Conservation (phyloP, 2,329 filamentous ascomycete genomes). For the Paraconiothyrium sp. region DNA sequence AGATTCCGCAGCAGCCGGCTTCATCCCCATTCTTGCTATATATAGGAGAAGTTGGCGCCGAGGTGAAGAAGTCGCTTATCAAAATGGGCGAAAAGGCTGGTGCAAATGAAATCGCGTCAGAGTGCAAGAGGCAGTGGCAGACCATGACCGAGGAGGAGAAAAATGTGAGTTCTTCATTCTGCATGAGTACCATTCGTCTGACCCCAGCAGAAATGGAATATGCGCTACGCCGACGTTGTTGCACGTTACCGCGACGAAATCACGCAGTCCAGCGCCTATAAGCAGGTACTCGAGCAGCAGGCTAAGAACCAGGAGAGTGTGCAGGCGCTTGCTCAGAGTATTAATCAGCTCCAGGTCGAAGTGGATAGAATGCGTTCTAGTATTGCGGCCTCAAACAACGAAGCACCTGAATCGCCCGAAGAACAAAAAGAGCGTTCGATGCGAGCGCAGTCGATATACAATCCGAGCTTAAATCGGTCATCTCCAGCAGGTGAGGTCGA, state of each 20-base stretch:
- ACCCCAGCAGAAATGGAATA: conserved; percentile 51
- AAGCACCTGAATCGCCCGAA: conserved; percentile 22
- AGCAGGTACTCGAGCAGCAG: conserved; percentile 49
- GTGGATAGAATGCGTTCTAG: conserved; percentile 50
- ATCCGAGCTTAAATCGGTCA: conserved; percentile 49
- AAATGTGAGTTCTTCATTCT: conserved; percentile 33
- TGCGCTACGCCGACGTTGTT: conserved; percentile 52
- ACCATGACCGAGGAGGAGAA: conserved; percentile 51
- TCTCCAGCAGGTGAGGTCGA: conserved; percentile 55
- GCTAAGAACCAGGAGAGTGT: conserved; percentile 51
- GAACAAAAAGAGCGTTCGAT: conserved; percentile 34
- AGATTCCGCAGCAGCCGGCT: conserved; percentile 49
- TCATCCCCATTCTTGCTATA: conserved; percentile 53
- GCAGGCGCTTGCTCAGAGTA: conserved; percentile 51
- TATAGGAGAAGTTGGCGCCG: conserved; percentile 51
- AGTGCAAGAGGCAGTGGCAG: conserved; percentile 52
- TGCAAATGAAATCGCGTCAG: conserved; percentile 53
- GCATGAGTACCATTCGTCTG: conserved; percentile 15
- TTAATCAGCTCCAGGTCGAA: conserved; percentile 52
- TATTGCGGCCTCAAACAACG: conserved; percentile 39
- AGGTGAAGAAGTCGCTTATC: conserved; percentile 49
- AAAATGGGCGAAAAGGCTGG: conserved; percentile 50
- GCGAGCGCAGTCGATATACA: conserved; percentile 42
- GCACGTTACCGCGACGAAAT: conserved; percentile 51
- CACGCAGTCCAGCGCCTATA: conserved; percentile 47